A percentile compares a stretch with the other conserved stretches of the same genome.
These are phyloP conservation scores for Flaveria linearis DNA, from an alignment of 129 eudicot species.

Conservation along the genomic window DNA sequence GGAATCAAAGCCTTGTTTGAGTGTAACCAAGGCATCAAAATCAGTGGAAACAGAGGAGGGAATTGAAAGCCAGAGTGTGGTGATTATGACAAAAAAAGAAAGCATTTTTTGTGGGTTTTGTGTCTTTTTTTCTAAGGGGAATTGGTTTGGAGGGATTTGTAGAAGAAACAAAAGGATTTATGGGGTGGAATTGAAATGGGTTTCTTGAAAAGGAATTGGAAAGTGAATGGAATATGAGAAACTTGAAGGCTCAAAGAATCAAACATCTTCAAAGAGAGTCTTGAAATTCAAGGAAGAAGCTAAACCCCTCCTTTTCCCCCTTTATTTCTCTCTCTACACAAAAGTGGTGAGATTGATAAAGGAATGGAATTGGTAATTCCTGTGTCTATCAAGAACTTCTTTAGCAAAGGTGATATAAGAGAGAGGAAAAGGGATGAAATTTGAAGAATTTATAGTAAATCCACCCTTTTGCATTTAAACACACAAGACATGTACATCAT, in stretches of 20 bases:
- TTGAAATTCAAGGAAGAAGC: slow-evolving; percentile 82
- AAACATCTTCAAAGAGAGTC: slow-evolving; percentile 74
- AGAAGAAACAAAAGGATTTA: slow-evolving; percentile 54
- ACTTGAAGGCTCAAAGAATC: slow-evolving; percentile 65
- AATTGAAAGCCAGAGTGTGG: slow-evolving; percentile 49
- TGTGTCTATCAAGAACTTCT: slow-evolving; percentile 38
- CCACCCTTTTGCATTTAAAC: neutral
- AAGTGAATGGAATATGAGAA: slow-evolving; percentile 68
- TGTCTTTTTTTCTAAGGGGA: slow-evolving; percentile 36
- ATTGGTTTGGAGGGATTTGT: slow-evolving; percentile 49
- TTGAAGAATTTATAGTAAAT: no score
- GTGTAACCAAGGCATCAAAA: slow-evolving; percentile 59
- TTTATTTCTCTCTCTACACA: slow-evolving; percentile 25
- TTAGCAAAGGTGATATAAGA: slow-evolving; percentile 34
- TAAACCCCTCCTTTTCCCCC: slow-evolving; percentile 49
- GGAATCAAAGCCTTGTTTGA: slow-evolving; percentile 66
- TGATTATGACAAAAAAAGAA: slow-evolving; percentile 48
- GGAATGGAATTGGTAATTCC: slow-evolving; percentile 38
- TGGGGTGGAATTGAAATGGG: slow-evolving; percentile 42
- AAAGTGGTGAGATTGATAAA: slow-evolving; percentile 41
- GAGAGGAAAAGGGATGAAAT: slow-evolving; percentile 33
- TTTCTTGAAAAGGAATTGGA: slow-evolving; percentile 45
- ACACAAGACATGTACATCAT: slow-evolving; percentile 2
- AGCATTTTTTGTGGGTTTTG: slow-evolving; percentile 39
- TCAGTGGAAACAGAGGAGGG: slow-evolving; percentile 62